These are phyloP conservation scores for Clonostachys solani DNA, from an alignment of 2,329 filamentous ascomycete species.

Conservation along the genomic window DNA sequence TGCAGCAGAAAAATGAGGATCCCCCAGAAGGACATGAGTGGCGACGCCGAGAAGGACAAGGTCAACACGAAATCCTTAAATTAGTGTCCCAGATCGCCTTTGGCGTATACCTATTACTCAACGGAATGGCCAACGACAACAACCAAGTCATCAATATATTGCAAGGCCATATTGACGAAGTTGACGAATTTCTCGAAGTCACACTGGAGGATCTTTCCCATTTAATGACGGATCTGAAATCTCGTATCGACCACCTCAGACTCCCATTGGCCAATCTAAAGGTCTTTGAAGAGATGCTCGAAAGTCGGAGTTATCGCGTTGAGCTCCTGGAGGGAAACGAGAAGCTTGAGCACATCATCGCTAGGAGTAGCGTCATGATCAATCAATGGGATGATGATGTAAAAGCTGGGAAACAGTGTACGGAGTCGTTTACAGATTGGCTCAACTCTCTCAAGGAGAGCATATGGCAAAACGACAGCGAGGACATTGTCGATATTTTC, in stretches of 20 bases:
- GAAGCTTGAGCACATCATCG: slow-evolving; percentile 84
- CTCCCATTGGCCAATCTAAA: slow-evolving; percentile 78
- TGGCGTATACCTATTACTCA: slow-evolving; percentile 82
- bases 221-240: slow-evolving; percentile 73
- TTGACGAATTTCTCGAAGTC: slow-evolving; percentile 85
- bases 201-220: slow-evolving; percentile 81
- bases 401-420: slow-evolving; percentile 70
- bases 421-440: slow-evolving; percentile 73
- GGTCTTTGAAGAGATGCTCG: slow-evolving; percentile 83
- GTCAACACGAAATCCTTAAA: slow-evolving; percentile 85
- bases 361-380: slow-evolving; percentile 71
- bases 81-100: slow-evolving; percentile 90
- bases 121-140: slow-evolving; percentile 83
- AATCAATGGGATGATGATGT: slow-evolving; percentile 78
- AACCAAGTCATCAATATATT: slow-evolving; percentile 84
- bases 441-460: slow-evolving; percentile 61
- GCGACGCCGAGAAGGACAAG: slow-evolving; percentile 71
- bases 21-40: slow-evolving; percentile 70
- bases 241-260: slow-evolving; percentile 74
- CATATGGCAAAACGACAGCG: slow-evolving; percentile 57
- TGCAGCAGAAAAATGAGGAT: slow-evolving; percentile 65
- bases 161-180: slow-evolving; percentile 87
- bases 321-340: slow-evolving; percentile 85
- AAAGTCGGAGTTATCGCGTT: slow-evolving; percentile 75
- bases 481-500: slow-evolving; percentile 67